A percentile compares a stretch with the other conserved stretches of the same genome.
These are phyloP conservation scores for Erodium trifolium DNA, from an alignment of 441 rosid species.

Conservation along the genomic window DNA sequence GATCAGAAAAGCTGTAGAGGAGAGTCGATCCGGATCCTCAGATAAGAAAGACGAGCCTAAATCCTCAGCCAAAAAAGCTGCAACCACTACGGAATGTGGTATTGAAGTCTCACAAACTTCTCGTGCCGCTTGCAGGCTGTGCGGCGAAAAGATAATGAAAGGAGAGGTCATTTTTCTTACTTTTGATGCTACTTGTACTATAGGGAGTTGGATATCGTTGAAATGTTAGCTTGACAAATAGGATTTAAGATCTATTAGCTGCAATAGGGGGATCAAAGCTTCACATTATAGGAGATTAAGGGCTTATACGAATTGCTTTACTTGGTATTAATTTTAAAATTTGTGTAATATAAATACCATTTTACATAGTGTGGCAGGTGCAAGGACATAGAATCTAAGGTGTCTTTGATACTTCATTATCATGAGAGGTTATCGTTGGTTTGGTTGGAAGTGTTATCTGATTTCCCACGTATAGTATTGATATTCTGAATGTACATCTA, in stretches of 20 bases:
- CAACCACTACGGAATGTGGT: conserved; percentile 34
- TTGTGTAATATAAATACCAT: no score
- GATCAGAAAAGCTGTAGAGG: conserved; percentile 56
- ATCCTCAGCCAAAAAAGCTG: conserved; percentile 18
- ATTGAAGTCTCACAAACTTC: conserved; percentile 75
- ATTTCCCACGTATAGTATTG: not conserved
- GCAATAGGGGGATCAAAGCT: no score
- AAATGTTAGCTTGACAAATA: not conserved
- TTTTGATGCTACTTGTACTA: not conserved
- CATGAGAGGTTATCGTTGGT: no score
- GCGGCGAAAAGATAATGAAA: conserved; percentile 70
- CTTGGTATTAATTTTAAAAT: no score
- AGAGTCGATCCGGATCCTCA: conserved; percentile 25
- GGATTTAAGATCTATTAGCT: not conserved
- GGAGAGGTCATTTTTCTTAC: conserved; percentile 52
- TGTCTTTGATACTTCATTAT: no score
- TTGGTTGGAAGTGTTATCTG: no score
- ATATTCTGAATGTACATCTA: no score
- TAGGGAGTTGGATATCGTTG: not conserved
- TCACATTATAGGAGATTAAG: no score
- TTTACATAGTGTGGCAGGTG: no score
- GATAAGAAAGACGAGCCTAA: not conserved
- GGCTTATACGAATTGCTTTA: no score
- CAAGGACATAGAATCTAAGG: no score
- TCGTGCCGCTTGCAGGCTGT: conserved; percentile 71